These are phyloP conservation scores for Aureobasidium uvarum DNA, from an alignment of 2,329 filamentous ascomycete species.

Conservation along the genomic window DNA sequence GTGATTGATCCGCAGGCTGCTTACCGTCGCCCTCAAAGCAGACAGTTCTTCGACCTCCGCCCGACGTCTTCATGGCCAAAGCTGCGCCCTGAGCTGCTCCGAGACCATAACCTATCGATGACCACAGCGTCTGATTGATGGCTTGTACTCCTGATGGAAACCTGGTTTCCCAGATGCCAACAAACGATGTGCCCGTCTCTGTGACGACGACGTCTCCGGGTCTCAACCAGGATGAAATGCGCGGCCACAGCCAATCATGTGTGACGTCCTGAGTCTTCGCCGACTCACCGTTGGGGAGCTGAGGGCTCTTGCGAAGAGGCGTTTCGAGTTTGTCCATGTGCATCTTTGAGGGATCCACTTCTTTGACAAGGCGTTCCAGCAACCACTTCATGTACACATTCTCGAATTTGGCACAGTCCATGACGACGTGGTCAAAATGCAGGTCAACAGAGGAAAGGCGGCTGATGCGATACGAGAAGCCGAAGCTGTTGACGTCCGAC, in stretches of 20 bases:
- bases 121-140: constrained; percentile 75
- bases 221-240: constrained; percentile 68
- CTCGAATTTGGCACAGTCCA: constrained; percentile 23
- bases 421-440: constrained; percentile 61
- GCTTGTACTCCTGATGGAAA: constrained; percentile 77
- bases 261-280: constrained; percentile 45
- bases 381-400: constrained; percentile 48
- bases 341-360: constrained; percentile 9
- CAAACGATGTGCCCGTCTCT: constrained; percentile 84
- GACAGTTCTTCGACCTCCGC: constrained; percentile 27
- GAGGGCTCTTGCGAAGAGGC: constrained; percentile 21
- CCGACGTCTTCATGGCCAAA: constrained; percentile 58
- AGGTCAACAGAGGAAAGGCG: constrained; percentile 36
- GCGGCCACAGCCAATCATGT: constrained; percentile 75
- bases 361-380: neutral
- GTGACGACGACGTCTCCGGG: constrained; percentile 76
- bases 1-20: constrained; percentile 58
- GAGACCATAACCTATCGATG: constrained; percentile 64
- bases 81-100: constrained; percentile 67
- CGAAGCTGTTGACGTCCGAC: constrained; percentile 35
- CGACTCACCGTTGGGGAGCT: constrained; percentile 40
- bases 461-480: constrained; percentile 35
- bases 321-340: constrained; percentile 28
- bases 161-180: constrained; percentile 81
- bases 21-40: constrained; percentile 37